Evolutionary conservation across 1,284 basidiomycete species (phyloP), one percentile per base, ranked within the genome.

Genomic region (Apiotrichum domesticum): DNA sequence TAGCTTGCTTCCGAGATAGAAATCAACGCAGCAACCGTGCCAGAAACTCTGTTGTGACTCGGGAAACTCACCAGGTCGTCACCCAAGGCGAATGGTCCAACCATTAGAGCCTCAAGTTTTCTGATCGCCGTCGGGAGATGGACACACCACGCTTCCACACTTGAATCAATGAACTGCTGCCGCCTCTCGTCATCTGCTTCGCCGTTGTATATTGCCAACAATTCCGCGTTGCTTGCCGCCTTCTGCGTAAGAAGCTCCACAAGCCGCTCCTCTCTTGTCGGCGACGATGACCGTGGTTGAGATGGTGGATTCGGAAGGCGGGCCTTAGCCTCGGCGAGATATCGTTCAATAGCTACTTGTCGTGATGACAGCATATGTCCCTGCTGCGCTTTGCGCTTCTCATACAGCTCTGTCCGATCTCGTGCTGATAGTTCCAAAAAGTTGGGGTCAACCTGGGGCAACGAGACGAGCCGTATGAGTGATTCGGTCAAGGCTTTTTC

Each of bases 11-110:
- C 21, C 21, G 21, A 21, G 21, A 21, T 21, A 21, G 21, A 21
- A 21, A 21, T 21, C 21, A 21, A 21, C 21, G 21, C 21, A 21
- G 21, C 21, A 21, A 21, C 21, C 21, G 21, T 21, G 21, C 21
- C 21, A 21, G 21, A 21, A 21, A 21, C 21, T 21, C 21, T 21
- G 21, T 21, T 21, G 21, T 21, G 21, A 21, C 1, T 34, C n/a
- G n/a, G 32, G 10, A 21, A 32, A 43, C 76, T 62, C 56, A 78
- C 77, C 7, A 76, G 56, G 42, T 77, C 72, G 52, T 72, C 78
- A 80, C 90, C 90, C 11, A 91, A 79, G 0, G 81, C 77, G 68
- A 80, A 90, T 1, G 88, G 87, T 0, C 87, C 88, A 34, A 83
- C 80, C 46, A 91, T 80, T 57, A 84, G 80, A 47, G 79, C 78